Percentiles rank a stretch among this genome's conserved stretches.
These are phyloP conservation scores for Eucalyptus pauciflora DNA, from an alignment of 345 rosid species.

Conservation along the genomic window DNA sequence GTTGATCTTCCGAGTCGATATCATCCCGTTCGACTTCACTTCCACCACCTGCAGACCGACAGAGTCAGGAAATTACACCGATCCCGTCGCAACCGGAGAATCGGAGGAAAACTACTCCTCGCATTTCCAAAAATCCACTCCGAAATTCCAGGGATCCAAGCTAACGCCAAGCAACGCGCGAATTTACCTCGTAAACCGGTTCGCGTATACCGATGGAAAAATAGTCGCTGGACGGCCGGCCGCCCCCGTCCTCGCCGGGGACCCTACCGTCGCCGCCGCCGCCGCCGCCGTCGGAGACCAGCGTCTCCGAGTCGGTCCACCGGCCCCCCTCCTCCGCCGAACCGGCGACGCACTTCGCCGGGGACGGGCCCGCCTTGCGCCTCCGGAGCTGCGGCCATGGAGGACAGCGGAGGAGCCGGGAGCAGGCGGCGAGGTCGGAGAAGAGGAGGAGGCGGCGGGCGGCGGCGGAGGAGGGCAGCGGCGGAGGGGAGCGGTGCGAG, in stretches of 20 bases:
- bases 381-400: constrained; percentile 23
- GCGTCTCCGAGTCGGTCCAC: constrained; percentile 29
- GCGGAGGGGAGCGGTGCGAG: constrained; percentile 17
- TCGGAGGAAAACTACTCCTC: background rate
- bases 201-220: constrained; percentile 82
- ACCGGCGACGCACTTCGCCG: constrained; percentile 35
- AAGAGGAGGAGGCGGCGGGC: constrained; percentile 16
- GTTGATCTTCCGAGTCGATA: constrained; percentile 77
- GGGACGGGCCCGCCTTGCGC: constrained; percentile 5
- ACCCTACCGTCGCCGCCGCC: background rate
- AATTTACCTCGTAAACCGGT: constrained; percentile 76
- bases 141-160: background rate
- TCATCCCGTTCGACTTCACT: constrained; percentile 62
- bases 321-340: constrained; percentile 45
- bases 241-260: constrained; percentile 17
- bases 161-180: background rate
- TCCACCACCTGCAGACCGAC: constrained; percentile 54
- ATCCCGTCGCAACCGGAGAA: background rate
- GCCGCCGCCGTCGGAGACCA: constrained; percentile 18
- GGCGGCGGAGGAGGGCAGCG: background rate
- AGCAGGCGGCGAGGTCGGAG: background rate
- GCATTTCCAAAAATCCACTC: background rate
- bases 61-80: background rate
- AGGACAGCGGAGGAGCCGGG: background rate
- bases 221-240: constrained; percentile 38